Base-by-base conservation (phyloP, 148 eudicot species). In the Nepenthes mirabilis region DNA sequence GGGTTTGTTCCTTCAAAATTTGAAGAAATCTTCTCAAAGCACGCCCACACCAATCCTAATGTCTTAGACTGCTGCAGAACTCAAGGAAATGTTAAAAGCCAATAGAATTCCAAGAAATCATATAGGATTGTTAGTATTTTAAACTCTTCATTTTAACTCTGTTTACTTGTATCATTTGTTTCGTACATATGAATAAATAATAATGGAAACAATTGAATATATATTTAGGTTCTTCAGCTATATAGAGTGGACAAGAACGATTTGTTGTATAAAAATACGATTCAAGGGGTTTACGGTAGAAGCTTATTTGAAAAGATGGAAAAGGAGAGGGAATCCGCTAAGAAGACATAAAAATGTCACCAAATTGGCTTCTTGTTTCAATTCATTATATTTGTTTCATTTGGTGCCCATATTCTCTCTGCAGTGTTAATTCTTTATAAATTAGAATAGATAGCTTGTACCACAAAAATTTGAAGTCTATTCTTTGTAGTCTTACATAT, bases 201-300 rank as follows among this genome's bases (percentile, higher is more conserved):
- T n/a, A n/a, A n/a, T n/a, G n/a, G n/a, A n/a, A n/a, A n/a, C n/a
- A n/a, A n/a, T n/a, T n/a, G n/a, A n/a, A n/a, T n/a, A n/a, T n/a
- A n/a, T n/a, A n/a, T n/a, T n/a, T n/a, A n/a, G 95, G 84, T 40
- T 88, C 55, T 86, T 66, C 8, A 68, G 76, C 2, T 79, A 33
- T 34, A 36, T 72, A 6, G 96, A 89, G 67, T 89, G 96, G 85
- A 89, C 72, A 66, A 83, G 65, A n/a, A 85, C 33, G 96, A 93
- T 1, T 55, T 89, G 47, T 63, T 89, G 69, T 80, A 75, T 1
- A 83, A 61, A 58, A 87, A 85, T 0, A 77, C 77, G 0, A 47
- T 88, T 4, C 70, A 78, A 69, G 85, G 70, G 9, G 89, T 71
- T 36, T 85, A 83, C 33, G 96, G 85, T 61, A 93, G 96, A 68